Conservation (phyloP, 257 asterid genomes). For the Nicotiana paniculata region DNA sequence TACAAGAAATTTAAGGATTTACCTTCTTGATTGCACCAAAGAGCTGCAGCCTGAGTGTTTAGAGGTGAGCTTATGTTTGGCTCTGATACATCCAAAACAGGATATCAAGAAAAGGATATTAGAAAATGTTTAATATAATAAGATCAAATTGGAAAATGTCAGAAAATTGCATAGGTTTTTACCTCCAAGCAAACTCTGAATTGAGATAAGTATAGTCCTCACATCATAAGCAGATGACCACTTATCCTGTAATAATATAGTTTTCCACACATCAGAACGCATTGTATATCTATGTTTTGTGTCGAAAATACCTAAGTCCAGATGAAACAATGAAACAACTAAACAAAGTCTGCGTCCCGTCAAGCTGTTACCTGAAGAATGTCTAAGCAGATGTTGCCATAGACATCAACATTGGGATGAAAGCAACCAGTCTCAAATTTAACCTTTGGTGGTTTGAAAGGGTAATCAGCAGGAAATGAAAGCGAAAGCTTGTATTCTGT, state of each 20-base stretch:
- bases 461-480: slow-evolving; percentile 69
- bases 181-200: slow-evolving; percentile 98
- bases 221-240: slow-evolving; percentile 98
- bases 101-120: not conserved
- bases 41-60: slow-evolving; percentile 78
- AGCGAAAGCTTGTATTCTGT: slow-evolving; percentile 83
- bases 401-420: slow-evolving; percentile 84
- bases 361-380: slow-evolving; percentile 58
- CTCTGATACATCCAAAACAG: slow-evolving; percentile 26
- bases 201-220: slow-evolving; percentile 81
- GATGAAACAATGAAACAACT: too few species aligned
- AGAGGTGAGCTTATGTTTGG: slow-evolving; percentile 93
- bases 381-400: slow-evolving; percentile 90
- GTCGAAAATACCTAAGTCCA: too few species aligned
- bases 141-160: not conserved
- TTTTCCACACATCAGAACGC: not conserved
- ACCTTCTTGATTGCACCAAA: slow-evolving; percentile 94
- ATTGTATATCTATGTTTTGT: too few species aligned
- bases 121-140: not conserved
- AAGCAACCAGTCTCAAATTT: slow-evolving; percentile 90
- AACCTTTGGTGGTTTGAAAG: slow-evolving; percentile 89
- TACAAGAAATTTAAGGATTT: not conserved
- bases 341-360: too few species aligned
- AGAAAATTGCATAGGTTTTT: not conserved
- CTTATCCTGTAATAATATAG: slow-evolving; percentile 43